Evolutionary conservation across 139 green algal species (phyloP).

Genomic region (Chlamydomonas sphaeroides): DNA sequence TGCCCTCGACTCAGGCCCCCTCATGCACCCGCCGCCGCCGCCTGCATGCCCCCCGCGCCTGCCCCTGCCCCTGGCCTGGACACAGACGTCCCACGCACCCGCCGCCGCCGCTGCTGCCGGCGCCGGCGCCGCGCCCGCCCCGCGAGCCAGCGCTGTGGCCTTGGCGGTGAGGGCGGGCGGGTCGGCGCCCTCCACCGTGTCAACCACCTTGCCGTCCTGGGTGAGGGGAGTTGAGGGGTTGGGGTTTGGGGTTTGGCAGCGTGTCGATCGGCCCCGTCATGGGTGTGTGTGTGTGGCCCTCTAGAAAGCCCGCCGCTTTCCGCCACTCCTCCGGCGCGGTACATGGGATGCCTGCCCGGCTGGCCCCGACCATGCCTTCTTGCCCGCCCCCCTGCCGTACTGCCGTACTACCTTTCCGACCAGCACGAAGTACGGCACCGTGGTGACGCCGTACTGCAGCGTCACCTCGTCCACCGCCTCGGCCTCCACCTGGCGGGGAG

Average conservation of each 20-base stretch:
- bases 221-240: not conserved
- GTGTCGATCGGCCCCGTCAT: no score
- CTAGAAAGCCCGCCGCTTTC: no score
- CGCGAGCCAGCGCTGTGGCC: constrained; percentile 46
- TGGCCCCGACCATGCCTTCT: no score
- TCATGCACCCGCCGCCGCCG: no score
- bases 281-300: no score
- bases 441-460: constrained; percentile 70
- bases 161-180: constrained; percentile 66
- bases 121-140: constrained; percentile 10
- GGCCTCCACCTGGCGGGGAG: constrained; percentile 88
- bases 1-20: no score
- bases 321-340: no score
- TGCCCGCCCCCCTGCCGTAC: not conserved
- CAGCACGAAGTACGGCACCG: constrained; percentile 85
- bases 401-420: not conserved
- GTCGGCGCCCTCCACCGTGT: constrained; percentile 85
- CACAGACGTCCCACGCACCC: no score
- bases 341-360: no score
- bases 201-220: constrained; percentile 58
- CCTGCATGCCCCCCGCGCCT: no score
- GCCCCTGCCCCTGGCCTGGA: no score
- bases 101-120: not conserved
- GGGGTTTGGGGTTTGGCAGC: no score
- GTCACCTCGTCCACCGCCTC: constrained; percentile 83